Percentiles rank a stretch among this genome's conserved stretches.
Conservation (phyloP, 129 eudicot species). For the Ambrosia trifida region DNA sequence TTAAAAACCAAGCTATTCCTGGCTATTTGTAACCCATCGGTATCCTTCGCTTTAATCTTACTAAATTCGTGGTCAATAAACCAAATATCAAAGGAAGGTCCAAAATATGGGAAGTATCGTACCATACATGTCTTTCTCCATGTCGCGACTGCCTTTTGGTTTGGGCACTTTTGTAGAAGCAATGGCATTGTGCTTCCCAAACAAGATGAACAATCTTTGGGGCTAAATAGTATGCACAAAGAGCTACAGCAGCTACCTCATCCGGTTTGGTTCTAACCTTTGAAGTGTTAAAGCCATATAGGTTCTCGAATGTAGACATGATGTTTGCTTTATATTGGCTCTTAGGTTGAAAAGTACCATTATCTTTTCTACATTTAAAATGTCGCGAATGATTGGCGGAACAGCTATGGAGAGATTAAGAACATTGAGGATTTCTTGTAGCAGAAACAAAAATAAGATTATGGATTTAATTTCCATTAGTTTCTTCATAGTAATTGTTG, state of each 20-base stretch:
- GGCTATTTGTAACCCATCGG: too few relatives aligned
- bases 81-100: too few relatives aligned
- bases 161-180: conserved; percentile 31
- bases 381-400: neutral
- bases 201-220: conserved; percentile 29
- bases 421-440: neutral
- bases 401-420: neutral
- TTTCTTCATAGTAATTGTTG: neutral
- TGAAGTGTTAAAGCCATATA: conserved; percentile 20
- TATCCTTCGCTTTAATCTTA: too few relatives aligned
- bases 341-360: conserved; percentile 13
- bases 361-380: neutral
- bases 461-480: neutral
- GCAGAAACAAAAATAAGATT: neutral
- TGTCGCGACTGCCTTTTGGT: conserved; percentile 33
- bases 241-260: conserved; percentile 20
- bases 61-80: too few relatives aligned
- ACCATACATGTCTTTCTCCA: conserved; percentile 40
- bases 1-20: too few relatives aligned
- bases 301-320: neutral
- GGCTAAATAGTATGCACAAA: conserved; percentile 45
- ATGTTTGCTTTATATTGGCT: neutral
- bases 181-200: conserved; percentile 18
- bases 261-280: conserved; percentile 13
- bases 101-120: conserved; percentile 27